phyloP scores from a whole-genome alignment of 805 yeast genomes.

The Pichia sporocuriosa region DNA sequence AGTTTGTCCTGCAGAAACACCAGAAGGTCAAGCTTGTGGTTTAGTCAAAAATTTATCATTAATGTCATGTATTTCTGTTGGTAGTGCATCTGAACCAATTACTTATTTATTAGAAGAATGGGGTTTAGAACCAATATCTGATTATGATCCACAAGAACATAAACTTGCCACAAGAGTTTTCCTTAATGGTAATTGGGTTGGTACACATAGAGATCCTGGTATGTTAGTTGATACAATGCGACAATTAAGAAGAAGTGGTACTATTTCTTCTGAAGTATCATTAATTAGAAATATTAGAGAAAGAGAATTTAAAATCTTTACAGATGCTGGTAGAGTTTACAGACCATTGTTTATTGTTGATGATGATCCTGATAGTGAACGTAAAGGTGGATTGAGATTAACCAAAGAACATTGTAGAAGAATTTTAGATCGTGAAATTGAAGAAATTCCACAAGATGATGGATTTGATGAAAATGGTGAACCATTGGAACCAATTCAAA shows the following conservation, averaged over 20 bases:
- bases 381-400: conserved; percentile 71
- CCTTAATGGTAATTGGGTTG: conserved; percentile 99
- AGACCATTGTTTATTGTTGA: conserved; percentile 93
- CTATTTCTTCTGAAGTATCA: conserved; percentile 92
- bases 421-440: conserved; percentile 56
- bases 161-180: conserved; percentile 91
- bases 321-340: conserved; percentile 98
- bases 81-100: conserved; percentile 94
- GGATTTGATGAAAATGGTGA: conserved; percentile 40
- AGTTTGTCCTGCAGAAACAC: conserved; percentile 99
- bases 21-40: conserved; percentile 99
- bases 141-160: conserved; percentile 86
- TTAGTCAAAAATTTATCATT: conserved; percentile 91
- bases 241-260: conserved; percentile 88
- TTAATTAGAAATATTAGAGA: conserved; percentile 96
- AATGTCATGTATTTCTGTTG: conserved; percentile 97
- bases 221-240: conserved; percentile 85
- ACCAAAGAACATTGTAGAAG: conserved; percentile 78
- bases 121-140: conserved; percentile 98
- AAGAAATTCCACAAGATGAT: conserved; percentile 44
- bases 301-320: conserved; percentile 89
- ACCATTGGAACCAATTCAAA: conserved; percentile 35
- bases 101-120: conserved; percentile 91
- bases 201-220: conserved; percentile 96
- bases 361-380: conserved; percentile 65